Evolutionary conservation across 805 yeast species (phyloP).

Genomic region (Candida saitoana): DNA sequence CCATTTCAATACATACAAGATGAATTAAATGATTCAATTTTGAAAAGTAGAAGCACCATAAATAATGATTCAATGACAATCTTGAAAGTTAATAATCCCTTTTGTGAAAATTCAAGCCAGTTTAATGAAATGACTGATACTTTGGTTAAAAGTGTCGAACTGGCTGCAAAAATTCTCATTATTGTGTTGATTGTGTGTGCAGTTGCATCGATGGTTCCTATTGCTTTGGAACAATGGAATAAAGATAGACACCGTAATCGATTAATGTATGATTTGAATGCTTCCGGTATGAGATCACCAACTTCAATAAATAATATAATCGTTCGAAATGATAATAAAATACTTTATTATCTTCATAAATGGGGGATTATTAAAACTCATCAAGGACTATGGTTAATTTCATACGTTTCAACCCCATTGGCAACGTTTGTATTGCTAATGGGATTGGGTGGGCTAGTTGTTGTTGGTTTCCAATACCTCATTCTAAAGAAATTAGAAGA

Average conservation of each 20-base stretch:
- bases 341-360: slow-evolving; percentile 11
- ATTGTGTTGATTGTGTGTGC: slow-evolving; percentile 31
- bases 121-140: slow-evolving; percentile 37
- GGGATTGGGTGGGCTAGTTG: slow-evolving; percentile 53
- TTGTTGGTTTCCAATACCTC: slow-evolving; percentile 51
- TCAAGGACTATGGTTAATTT: slow-evolving; percentile 38
- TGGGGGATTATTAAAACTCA: slow-evolving; percentile 9
- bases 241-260: slow-evolving; percentile 34
- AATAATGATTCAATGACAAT: slow-evolving; percentile 5
- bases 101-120: slow-evolving; percentile 35
- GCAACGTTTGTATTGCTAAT: slow-evolving; percentile 49
- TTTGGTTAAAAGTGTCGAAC: slow-evolving; percentile 27
- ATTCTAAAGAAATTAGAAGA: slow-evolving; percentile 33
- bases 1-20: slow-evolving; percentile 56
- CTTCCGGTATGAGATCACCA: slow-evolving; percentile 7
- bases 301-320: slow-evolving; percentile 5
- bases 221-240: slow-evolving; percentile 41
- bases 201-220: slow-evolving; percentile 37
- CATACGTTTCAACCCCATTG: slow-evolving; percentile 50
- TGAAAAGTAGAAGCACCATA: slow-evolving; percentile 9
- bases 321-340: slow-evolving; percentile 12
- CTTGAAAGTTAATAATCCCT: slow-evolving; percentile 13
- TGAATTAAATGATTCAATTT: slow-evolving; percentile 31
- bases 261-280: slow-evolving; percentile 12
- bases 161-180: slow-evolving; percentile 33